These are phyloP conservation scores for Lolium rigidum DNA, from an alignment of 176 grass and related monocot species.

Conservation along the genomic window DNA sequence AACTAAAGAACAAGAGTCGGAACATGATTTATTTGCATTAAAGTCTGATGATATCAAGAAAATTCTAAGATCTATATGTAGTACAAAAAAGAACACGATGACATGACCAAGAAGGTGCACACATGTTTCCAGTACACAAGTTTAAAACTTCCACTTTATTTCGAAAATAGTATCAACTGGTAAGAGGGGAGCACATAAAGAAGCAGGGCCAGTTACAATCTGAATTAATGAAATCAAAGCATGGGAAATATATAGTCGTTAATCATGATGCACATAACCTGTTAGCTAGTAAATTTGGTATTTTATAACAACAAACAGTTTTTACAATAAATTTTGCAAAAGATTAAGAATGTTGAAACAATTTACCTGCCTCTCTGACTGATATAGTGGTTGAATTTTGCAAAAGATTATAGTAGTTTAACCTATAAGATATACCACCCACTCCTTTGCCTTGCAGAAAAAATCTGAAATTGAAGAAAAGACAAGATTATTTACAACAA, in stretches of 20 bases:
- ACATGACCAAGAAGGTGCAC: background rate
- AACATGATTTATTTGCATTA: background rate
- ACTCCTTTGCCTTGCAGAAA: background rate
- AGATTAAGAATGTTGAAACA: background rate
- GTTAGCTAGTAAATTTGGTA: background rate
- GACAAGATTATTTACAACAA: background rate
- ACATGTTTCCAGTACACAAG: background rate
- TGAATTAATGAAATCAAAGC: background rate
- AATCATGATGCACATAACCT: background rate
- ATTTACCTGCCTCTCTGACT: background rate
- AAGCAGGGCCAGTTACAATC: conserved; percentile 1
- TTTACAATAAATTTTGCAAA: background rate
- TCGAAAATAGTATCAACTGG: background rate
- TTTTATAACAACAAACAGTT: background rate
- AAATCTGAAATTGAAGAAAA: background rate
- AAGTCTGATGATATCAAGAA: background rate
- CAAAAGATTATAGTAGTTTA: background rate
- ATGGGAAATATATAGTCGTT: background rate
- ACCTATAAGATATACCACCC: conserved; percentile 12
- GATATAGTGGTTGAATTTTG: background rate
- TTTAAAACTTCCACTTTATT: background rate
- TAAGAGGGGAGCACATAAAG: background rate
- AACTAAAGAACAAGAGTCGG: background rate
- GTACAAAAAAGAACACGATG: background rate
- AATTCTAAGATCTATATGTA: background rate